Evolutionary conservation across 2,329 filamentous ascomycete genomes (phyloP).

Genomic region (Xenosphaeropsis pyriputrescens): DNA sequence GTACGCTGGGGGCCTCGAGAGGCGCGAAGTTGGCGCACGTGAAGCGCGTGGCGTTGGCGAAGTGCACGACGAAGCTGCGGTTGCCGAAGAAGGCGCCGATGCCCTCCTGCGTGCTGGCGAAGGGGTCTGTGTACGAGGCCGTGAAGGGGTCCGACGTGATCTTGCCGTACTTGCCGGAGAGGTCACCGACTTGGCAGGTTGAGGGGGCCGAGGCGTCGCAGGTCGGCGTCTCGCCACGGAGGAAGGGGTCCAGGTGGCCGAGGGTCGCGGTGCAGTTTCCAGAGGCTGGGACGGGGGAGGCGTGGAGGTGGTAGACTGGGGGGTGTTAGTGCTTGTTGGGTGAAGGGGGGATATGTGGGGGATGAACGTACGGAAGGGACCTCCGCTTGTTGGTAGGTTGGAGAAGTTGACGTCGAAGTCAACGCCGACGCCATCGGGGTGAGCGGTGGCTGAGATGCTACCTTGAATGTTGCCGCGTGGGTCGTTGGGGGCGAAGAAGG

Average conservation of each 20-base stretch:
- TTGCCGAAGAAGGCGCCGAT: conserved; percentile 47
- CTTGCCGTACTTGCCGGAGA: conserved; percentile 59
- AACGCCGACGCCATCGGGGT: conserved; percentile 36
- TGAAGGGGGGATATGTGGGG: neutral
- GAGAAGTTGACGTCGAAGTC: conserved; percentile 37
- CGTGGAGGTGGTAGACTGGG: conserved; percentile 61
- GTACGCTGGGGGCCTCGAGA: too few relatives aligned
- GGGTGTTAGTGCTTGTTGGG: conserved; percentile 3
- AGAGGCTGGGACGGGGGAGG: conserved; percentile 40
- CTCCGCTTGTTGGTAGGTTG: conserved; percentile 40
- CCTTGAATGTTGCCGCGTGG: conserved; percentile 39
- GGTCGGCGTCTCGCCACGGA: conserved; percentile 36
- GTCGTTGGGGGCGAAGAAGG: conserved; percentile 29
- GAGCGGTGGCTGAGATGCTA: conserved; percentile 29
- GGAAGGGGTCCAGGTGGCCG: conserved; percentile 57
- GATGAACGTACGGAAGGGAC: conserved; percentile 40
- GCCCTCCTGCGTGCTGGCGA: conserved; percentile 35
- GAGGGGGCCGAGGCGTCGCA: conserved; percentile 43
- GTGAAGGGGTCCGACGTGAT: conserved; percentile 35
- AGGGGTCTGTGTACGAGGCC: conserved; percentile 38
- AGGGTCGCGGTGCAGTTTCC: conserved; percentile 60
- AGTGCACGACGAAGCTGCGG: conserved; percentile 49
- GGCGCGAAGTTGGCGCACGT: conserved; percentile 46
- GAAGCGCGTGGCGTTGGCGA: conserved; percentile 46
- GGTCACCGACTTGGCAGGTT: conserved; percentile 64